phyloP scores from a whole-genome alignment of 768 basidiomycete species.

The Sarcomyxa edulis region DNA sequence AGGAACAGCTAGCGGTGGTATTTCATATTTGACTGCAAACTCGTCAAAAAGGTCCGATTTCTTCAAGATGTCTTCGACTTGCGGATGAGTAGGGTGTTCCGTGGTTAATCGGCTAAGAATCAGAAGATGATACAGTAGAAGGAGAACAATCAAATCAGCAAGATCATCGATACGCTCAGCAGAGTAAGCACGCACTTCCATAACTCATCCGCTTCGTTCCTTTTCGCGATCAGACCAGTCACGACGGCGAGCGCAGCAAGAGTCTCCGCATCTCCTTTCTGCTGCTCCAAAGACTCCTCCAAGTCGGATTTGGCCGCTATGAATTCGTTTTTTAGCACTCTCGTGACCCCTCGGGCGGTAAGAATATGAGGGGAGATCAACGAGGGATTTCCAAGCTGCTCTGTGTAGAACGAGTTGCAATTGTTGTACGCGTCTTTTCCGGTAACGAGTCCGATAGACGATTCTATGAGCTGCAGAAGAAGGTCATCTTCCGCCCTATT shows the following conservation, averaged over 20 bases:
- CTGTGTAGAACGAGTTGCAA: conserved; percentile 65
- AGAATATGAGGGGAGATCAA: conserved; percentile 69
- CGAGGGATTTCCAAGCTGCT: conserved; percentile 79
- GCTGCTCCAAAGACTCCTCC: conserved; percentile 65
- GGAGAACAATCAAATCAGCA: background rate
- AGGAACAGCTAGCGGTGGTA: conserved; percentile 47
- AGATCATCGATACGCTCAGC: conserved; percentile 1
- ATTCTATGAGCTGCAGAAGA: conserved; percentile 85
- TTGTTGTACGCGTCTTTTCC: conserved; percentile 65
- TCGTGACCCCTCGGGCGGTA: conserved; percentile 74
- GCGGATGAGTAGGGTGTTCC: conserved; percentile 64
- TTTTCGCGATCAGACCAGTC: conserved; percentile 56
- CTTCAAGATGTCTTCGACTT: conserved; percentile 53
- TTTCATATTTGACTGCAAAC: conserved; percentile 48
- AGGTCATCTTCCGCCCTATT: conserved; percentile 92
- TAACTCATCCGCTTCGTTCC: conserved; percentile 56
- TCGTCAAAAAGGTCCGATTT: conserved; percentile 66
- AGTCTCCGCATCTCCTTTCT: conserved; percentile 57
- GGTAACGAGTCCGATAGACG: conserved; percentile 69
- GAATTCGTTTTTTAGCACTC: conserved; percentile 72
- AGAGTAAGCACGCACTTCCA: conserved; percentile 76
- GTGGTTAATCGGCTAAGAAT: conserved; percentile 30
- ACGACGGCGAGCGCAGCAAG: conserved; percentile 65
- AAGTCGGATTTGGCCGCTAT: conserved; percentile 75
- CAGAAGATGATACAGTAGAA: conserved; percentile 6